Percentiles rank a stretch among this genome's conserved stretches.
phyloP scores from a whole-genome alignment of 2,329 filamentous ascomycete species.

The Talaromyces funiculosus region DNA sequence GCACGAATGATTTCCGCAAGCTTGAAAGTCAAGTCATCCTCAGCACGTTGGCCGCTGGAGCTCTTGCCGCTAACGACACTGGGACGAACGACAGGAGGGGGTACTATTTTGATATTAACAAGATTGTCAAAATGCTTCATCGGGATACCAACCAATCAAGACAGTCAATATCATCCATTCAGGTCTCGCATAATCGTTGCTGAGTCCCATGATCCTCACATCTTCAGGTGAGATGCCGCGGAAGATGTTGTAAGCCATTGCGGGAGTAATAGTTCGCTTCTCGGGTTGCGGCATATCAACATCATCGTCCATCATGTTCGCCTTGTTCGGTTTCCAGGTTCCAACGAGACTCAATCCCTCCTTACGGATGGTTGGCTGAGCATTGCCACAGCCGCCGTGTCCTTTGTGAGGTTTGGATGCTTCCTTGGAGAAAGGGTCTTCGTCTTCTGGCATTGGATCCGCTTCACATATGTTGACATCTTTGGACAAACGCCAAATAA shows the following conservation, averaged over 20 bases:
- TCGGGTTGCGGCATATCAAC: slow-evolving; percentile 62
- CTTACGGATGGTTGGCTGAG: slow-evolving; percentile 81
- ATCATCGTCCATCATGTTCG: slow-evolving; percentile 64
- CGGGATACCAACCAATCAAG: slow-evolving; percentile 64
- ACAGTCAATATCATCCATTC: slow-evolving; percentile 99
- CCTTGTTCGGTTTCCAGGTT: slow-evolving; percentile 64
- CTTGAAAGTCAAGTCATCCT: slow-evolving; percentile 99
- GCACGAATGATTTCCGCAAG: slow-evolving; percentile 96
- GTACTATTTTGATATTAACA: no score
- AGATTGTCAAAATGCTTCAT: no score
- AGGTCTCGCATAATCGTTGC: slow-evolving; percentile 87
- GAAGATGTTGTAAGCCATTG: slow-evolving; percentile 80
- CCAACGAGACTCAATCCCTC: slow-evolving; percentile 76
- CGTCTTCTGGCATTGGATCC: slow-evolving; percentile 63
- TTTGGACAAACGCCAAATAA: slow-evolving; percentile 89
- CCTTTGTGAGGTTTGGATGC: slow-evolving; percentile 47
- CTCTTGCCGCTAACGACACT: slow-evolving; percentile 97
- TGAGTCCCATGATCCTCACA: slow-evolving; percentile 80
- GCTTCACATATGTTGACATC: slow-evolving; percentile 79
- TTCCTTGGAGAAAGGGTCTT: slow-evolving; percentile 61
- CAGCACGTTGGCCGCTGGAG: slow-evolving; percentile 83
- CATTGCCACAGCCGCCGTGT: slow-evolving; percentile 91
- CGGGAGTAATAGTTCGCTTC: slow-evolving; percentile 74
- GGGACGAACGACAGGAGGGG: slow-evolving; percentile 88
- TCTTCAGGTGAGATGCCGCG: slow-evolving; percentile 77